Conservation (phyloP, 75 land plant genomes). For the Sequoia sempervirens region DNA sequence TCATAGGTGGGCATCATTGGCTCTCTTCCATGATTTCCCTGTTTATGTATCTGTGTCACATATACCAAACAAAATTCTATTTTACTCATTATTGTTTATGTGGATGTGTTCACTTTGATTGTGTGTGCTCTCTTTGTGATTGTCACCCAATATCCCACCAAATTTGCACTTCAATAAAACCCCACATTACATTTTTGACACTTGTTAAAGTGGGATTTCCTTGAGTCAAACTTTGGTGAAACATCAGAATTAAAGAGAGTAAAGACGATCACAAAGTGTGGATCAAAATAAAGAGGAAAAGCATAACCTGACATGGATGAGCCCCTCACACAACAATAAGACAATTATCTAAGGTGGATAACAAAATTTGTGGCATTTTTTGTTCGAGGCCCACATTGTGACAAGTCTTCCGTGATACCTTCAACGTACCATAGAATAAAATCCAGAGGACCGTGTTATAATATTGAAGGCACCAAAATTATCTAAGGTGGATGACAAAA, state of each 20-base stretch:
- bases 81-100: background rate
- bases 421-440: background rate
- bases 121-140: background rate
- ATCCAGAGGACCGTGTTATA: background rate
- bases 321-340: background rate
- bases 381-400: background rate
- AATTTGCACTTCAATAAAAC: background rate
- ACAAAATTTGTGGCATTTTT: background rate
- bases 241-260: background rate
- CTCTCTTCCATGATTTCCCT: background rate
- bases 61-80: background rate
- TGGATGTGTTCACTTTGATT: background rate
- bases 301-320: background rate
- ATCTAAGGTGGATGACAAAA: background rate
- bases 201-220: background rate
- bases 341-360: background rate
- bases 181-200: background rate
- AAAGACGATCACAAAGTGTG: background rate
- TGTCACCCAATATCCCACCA: background rate
- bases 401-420: background rate
- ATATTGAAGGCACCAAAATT: background rate
- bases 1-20: background rate
- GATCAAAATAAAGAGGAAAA: background rate
- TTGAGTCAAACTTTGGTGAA: background rate
- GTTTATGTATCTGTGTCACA: background rate